These are phyloP conservation scores for Rutstroemia sp. DNA, from an alignment of 2,329 filamentous ascomycete species.

Conservation along the genomic window DNA sequence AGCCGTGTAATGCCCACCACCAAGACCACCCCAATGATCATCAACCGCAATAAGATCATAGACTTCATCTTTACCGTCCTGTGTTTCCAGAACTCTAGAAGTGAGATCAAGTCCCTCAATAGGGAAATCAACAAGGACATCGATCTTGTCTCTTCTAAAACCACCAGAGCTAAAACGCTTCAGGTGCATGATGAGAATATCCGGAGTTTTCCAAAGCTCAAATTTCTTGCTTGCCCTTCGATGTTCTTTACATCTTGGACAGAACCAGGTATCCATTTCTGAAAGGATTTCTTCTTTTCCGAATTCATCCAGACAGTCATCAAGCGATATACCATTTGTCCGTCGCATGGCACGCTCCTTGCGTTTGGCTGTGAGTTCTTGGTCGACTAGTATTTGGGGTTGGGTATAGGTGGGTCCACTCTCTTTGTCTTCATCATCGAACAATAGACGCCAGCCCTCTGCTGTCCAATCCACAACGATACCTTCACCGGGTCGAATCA, in stretches of 20 bases:
- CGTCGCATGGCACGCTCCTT: slow-evolving; percentile 56
- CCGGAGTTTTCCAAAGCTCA: slow-evolving; percentile 92
- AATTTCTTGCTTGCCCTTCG: slow-evolving; percentile 92
- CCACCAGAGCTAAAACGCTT: slow-evolving; percentile 89
- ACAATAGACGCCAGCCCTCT: slow-evolving; percentile 63
- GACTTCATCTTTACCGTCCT: slow-evolving; percentile 72
- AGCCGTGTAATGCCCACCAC: slow-evolving; percentile 93
- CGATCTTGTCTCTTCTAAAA: slow-evolving; percentile 81
- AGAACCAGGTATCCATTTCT: slow-evolving; percentile 96
- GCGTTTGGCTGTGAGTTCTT: slow-evolving; percentile 57
- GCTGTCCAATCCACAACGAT: slow-evolving; percentile 82
- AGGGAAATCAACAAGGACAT: slow-evolving; percentile 86
- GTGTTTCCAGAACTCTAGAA: slow-evolving; percentile 68
- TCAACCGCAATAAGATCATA: slow-evolving; percentile 96
- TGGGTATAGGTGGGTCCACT: slow-evolving; percentile 48
- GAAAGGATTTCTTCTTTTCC: slow-evolving; percentile 90
- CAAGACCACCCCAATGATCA: slow-evolving; percentile 88
- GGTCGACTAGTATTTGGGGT: slow-evolving; percentile 43
- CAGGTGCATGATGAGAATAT: slow-evolving; percentile 89
- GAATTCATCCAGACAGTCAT: slow-evolving; percentile 91
- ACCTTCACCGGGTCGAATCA: slow-evolving; percentile 75
- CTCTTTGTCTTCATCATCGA: slow-evolving; percentile 35
- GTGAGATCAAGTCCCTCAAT: slow-evolving; percentile 79
- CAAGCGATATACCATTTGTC: slow-evolving; percentile 72
- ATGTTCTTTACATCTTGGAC: slow-evolving; percentile 89